These are phyloP conservation scores for Saccharomycopsis olivae DNA, from an alignment of 805 yeast genomes.

Conservation along the genomic window DNA sequence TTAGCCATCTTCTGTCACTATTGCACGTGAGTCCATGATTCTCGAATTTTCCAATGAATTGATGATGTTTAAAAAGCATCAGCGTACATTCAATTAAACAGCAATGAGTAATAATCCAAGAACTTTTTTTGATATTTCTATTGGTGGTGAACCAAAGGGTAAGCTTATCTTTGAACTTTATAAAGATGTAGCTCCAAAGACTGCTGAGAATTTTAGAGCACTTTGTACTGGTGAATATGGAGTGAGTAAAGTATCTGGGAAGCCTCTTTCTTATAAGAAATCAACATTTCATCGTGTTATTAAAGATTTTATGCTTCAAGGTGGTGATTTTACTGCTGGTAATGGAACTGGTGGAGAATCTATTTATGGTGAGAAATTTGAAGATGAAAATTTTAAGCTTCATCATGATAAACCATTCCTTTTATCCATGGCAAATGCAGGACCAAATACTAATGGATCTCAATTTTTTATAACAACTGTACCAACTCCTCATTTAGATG, in stretches of 20 bases:
- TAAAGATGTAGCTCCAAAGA: conserved; percentile 69
- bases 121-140: conserved; percentile 70
- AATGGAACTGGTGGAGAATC: conserved; percentile 77
- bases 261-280: conserved; percentile 65
- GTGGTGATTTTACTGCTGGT: conserved; percentile 78
- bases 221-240: conserved; percentile 87
- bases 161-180: conserved; percentile 69
- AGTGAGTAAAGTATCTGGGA: conserved; percentile 40
- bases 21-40: too few species aligned
- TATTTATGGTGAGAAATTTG: conserved; percentile 76
- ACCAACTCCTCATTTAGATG: conserved; percentile 88
- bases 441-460: conserved; percentile 91
- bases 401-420: conserved; percentile 79
- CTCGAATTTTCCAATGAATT: too few species aligned
- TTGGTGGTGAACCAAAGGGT: conserved; percentile 61
- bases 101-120: conserved; percentile 37
- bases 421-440: conserved; percentile 95
- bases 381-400: conserved; percentile 76
- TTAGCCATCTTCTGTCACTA: too few species aligned
- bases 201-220: conserved; percentile 84
- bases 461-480: conserved; percentile 92
- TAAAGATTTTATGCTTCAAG: conserved; percentile 84
- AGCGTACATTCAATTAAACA: too few species aligned
- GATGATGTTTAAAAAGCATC: too few species aligned
- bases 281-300: conserved; percentile 92